phyloP scores from a whole-genome alignment of 2,329 filamentous ascomycete genomes.

The Curvularia sp. region DNA sequence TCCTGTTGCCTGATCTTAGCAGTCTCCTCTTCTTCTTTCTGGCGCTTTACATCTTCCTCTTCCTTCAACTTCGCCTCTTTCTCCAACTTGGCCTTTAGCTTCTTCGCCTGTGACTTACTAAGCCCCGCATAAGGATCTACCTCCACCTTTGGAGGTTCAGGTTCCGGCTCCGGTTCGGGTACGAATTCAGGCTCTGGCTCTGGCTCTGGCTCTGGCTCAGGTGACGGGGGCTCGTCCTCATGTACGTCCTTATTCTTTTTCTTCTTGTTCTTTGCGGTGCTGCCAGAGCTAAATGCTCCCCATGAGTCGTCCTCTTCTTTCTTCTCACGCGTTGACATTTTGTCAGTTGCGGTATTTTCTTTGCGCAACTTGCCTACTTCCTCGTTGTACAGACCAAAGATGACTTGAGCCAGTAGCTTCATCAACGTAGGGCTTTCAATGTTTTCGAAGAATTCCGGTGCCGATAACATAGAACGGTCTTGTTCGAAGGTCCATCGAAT shows the following conservation, averaged over 20 bases:
- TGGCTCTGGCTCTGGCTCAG: background rate
- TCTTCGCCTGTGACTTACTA: slow-evolving; percentile 40
- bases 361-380: background rate
- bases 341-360: background rate
- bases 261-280: slow-evolving; percentile 41
- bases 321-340: background rate
- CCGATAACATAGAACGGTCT: background rate
- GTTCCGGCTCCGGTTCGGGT: slow-evolving; percentile 15
- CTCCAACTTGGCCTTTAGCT: slow-evolving; percentile 48
- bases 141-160: slow-evolving; percentile 51
- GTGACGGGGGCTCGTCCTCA: slow-evolving; percentile 30
- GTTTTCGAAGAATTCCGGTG: slow-evolving; percentile 7
- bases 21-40: slow-evolving; percentile 31
- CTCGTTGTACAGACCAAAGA: slow-evolving; percentile 4
- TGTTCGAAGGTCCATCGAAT: slow-evolving; percentile 8
- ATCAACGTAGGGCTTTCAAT: slow-evolving; percentile 8
- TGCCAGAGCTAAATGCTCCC: background rate
- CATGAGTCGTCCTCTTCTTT: slow-evolving; percentile 1
- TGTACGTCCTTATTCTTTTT: slow-evolving; percentile 45
- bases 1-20: slow-evolving; percentile 27
- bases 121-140: slow-evolving; percentile 41
- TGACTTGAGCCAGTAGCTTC: background rate
- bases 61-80: slow-evolving; percentile 31
- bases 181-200: slow-evolving; percentile 30
- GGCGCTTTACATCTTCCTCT: slow-evolving; percentile 25